These are phyloP conservation scores for Ceratocystis lukuohia DNA, from an alignment of 2,329 filamentous ascomycete genomes.

Conservation along the genomic window DNA sequence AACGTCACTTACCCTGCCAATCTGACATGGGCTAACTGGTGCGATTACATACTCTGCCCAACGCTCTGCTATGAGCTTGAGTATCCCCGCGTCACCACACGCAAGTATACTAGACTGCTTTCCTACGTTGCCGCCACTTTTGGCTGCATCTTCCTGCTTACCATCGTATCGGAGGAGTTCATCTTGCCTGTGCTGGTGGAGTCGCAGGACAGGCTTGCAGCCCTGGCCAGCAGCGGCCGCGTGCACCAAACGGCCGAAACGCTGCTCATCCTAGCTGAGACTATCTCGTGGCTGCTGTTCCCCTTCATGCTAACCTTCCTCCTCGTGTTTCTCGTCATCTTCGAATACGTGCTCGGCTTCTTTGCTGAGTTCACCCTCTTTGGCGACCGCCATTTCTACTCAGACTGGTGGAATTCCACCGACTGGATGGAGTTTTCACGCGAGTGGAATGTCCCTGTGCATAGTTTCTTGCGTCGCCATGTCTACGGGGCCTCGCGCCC, in stretches of 20 bases:
- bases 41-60: conserved; percentile 80
- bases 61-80: conserved; percentile 97
- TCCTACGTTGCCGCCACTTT: conserved; percentile 83
- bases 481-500: conserved; percentile 76
- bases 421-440: conserved; percentile 93
- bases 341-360: conserved; percentile 88
- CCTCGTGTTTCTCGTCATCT: conserved; percentile 93
- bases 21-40: conserved; percentile 66
- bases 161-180: conserved; percentile 83
- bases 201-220: conserved; percentile 40
- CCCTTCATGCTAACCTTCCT: conserved; percentile 95
- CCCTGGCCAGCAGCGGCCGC: not conserved
- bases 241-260: conserved; percentile 39
- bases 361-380: conserved; percentile 92
- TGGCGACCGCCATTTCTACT: conserved; percentile 87
- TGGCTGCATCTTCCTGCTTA: conserved; percentile 90
- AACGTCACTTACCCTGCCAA: conserved; percentile 83
- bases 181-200: conserved; percentile 80
- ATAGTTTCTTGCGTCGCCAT: conserved; percentile 86
- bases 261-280: conserved; percentile 71
- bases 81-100: conserved; percentile 66
- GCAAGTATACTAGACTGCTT: conserved; percentile 67
- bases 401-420: conserved; percentile 61
- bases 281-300: conserved; percentile 81
- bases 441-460: conserved; percentile 96